Base-by-base conservation (phyloP, 129 eudicot species). In the Silybum marianum region DNA sequence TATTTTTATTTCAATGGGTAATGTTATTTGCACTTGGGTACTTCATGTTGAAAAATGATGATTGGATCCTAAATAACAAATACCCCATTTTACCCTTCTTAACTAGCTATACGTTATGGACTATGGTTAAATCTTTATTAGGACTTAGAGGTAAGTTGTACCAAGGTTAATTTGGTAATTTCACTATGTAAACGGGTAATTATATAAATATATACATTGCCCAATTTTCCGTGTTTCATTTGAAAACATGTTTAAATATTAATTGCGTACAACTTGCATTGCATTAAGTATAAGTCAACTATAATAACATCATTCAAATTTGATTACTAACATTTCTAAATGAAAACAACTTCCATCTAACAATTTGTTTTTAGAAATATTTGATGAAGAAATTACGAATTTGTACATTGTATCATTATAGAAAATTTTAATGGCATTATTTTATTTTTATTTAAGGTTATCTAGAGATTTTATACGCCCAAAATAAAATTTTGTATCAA, bases 61-160 rank as follows among this genome's bases (percentile, higher is more conserved):
- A 75, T 76, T 87, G 86, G 85, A 78, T 82, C 80, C 68, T 39
- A 74, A 83, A 74, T 71, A 74, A 68, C 77, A 78, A 78, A 71
- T 81, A 80, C 32, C 69, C 80, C 78, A 60, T 46, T 78, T 78
- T 40, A 16, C 46, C 66, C 77, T 42, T 74, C 11, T 42, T 74
- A 8, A 21, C 23, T 74, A 8, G 22, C 36, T 51, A 51, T 51
- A 16, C 24, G 48, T 79, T 40, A 16, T 10, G 10, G 65, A 32
- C 36, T 32, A 32, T 32, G 36, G 6, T 32, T 60, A 63, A 19
- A 60, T 63, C 44, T 36, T 38, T 77, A 13, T 44, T 23, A 14
- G 32, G 23, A 14, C 8, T 22, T 63, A 13, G 11, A 54, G 39
- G 58, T 2, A 19, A 6, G 60, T 65, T 65, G 24, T 21, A 23